Evolutionary conservation across 2,329 filamentous ascomycete genomes (phyloP).

Genomic region (Aureobasidium sp.): DNA sequence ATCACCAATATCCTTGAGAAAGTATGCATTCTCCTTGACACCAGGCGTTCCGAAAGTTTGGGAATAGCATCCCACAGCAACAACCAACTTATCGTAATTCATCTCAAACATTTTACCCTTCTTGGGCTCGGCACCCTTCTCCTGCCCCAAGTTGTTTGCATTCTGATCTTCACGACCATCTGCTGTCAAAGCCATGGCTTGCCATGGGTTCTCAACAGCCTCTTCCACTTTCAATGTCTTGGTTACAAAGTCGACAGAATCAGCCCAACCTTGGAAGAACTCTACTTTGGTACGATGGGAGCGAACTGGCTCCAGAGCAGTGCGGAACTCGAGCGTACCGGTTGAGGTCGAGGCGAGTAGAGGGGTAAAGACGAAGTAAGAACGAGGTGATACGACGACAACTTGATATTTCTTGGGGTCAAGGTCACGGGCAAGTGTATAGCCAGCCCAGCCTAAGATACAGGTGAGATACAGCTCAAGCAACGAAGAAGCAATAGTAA

Average conservation of each 20-base stretch:
- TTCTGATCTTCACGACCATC: constrained; percentile 21
- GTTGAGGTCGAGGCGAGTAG: constrained; percentile 77
- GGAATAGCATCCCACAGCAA: constrained; percentile 76
- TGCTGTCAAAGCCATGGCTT: constrained; percentile 44
- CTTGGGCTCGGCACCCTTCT: constrained; percentile 30
- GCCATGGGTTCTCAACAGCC: constrained; percentile 48
- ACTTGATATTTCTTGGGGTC: constrained; percentile 62
- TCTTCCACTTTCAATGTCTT: constrained; percentile 70
- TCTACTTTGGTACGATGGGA: constrained; percentile 53
- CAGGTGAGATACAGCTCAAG: neutral
- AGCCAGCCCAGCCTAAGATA: constrained; percentile 46
- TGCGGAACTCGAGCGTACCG: constrained; percentile 81
- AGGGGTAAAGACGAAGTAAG: constrained; percentile 85
- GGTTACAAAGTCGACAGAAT: constrained; percentile 64
- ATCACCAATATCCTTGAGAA: constrained; percentile 79
- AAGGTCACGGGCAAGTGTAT: constrained; percentile 64
- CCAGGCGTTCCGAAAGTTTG: constrained; percentile 82
- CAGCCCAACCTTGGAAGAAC: constrained; percentile 79
- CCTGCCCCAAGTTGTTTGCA: constrained; percentile 9
- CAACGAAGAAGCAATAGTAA: neutral
- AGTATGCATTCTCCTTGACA: constrained; percentile 73
- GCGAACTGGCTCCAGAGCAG: constrained; percentile 72
- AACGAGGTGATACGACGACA: constrained; percentile 73
- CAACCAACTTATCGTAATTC: constrained; percentile 74
- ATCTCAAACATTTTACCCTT: constrained; percentile 62